phyloP scores from a whole-genome alignment of 2,329 filamentous ascomycete genomes.

The Fusarium mexicanum region DNA sequence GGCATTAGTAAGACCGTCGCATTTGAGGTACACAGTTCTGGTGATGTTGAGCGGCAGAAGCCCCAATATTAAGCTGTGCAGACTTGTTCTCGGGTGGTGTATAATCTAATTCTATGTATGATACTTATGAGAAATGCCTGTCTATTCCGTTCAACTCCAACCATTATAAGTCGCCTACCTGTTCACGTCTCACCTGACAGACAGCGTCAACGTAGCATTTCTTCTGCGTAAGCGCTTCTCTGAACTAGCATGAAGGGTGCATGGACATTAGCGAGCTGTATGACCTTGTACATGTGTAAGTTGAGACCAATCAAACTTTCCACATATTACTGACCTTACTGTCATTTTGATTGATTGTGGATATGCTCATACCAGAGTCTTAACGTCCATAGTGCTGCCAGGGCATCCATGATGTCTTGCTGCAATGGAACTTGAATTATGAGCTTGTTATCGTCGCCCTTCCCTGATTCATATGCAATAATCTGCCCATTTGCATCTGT shows the following conservation, averaged over 20 bases:
- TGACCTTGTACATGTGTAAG: neutral
- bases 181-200: neutral
- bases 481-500: neutral
- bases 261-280: neutral
- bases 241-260: fast-evolving
- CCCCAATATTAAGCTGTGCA: neutral
- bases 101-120: neutral
- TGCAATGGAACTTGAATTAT: neutral
- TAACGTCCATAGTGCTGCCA: conserved; percentile 23
- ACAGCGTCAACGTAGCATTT: neutral
- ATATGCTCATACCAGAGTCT: conserved; percentile 22
- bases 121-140: neutral
- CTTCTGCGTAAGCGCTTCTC: neutral
- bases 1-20: conserved; percentile 40
- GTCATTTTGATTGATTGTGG: neutral
- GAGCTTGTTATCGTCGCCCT: neutral
- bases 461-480: neutral
- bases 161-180: fast-evolving
- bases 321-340: neutral
- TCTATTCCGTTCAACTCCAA: neutral
- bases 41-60: conserved; percentile 5
- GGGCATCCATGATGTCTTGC: neutral
- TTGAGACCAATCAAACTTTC: no score
- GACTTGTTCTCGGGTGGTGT: neutral
- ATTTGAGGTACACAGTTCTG: conserved; percentile 30